phyloP scores from a whole-genome alignment of 139 green algal genomes.

The Yamagishiella unicocca region DNA sequence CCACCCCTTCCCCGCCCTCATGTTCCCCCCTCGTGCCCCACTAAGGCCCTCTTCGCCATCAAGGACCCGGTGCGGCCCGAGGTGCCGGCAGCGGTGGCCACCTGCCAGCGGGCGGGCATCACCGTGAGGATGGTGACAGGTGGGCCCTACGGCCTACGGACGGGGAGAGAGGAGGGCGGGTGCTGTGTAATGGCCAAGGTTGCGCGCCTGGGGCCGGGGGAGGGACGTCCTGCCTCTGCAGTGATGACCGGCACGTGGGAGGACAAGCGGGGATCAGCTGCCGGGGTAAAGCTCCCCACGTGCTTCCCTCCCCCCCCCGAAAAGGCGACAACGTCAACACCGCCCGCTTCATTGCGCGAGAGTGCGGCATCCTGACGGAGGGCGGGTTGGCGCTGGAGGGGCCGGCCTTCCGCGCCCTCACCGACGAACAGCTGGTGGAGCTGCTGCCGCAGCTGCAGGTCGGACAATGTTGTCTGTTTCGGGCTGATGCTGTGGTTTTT shows the following conservation, averaged over 20 bases:
- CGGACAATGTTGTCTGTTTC: too few relatives aligned
- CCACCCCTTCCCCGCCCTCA: neutral
- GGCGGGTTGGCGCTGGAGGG: conserved; percentile 88
- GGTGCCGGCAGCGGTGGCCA: conserved; percentile 80
- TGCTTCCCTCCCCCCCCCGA: neutral
- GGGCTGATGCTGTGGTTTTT: too few relatives aligned
- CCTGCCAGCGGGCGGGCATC: conserved; percentile 88
- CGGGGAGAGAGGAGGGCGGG: too few relatives aligned
- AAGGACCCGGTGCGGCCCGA: conserved; percentile 90
- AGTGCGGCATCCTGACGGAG: conserved; percentile 92
- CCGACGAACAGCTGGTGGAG: conserved; percentile 77
- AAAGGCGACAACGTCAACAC: conserved; percentile 97
- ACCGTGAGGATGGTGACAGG: conserved; percentile 94
- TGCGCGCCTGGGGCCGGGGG: too few relatives aligned
- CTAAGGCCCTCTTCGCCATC: conserved; percentile 85
- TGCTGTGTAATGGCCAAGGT: too few relatives aligned
- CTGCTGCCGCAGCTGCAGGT: conserved; percentile 83
- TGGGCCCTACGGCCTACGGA: neutral
- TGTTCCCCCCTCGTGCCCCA: too few relatives aligned
- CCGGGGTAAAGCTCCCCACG: too few relatives aligned
- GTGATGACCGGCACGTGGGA: neutral
- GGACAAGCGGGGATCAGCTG: neutral
- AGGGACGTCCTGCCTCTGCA: too few relatives aligned
- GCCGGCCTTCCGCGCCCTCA: conserved; percentile 76
- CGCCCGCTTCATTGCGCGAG: conserved; percentile 93